These are phyloP conservation scores for Paradendryphiella salina DNA, from an alignment of 2,329 filamentous ascomycete genomes.

Conservation along the genomic window DNA sequence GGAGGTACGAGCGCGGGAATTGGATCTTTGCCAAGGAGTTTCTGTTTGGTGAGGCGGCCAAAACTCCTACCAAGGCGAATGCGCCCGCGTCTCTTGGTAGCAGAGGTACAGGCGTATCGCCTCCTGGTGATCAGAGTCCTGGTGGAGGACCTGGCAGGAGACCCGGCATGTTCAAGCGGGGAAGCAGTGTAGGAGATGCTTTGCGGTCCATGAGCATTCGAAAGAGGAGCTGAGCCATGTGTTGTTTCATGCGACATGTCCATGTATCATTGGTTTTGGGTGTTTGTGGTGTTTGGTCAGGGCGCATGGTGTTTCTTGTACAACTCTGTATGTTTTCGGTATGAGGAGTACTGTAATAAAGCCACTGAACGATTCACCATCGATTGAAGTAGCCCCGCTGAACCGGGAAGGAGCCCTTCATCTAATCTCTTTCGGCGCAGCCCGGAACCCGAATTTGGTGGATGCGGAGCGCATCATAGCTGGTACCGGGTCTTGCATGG, in stretches of 20 bases:
- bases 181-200: conserved; percentile 21
- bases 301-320: not conserved
- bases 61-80: not conserved
- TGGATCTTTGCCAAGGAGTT: conserved; percentile 49
- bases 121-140: conserved; percentile 1
- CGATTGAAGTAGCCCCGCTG: too few relatives aligned
- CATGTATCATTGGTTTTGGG: not conserved
- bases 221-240: conserved; percentile 11
- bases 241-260: too few relatives aligned
- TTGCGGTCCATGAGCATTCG: conserved; percentile 22
- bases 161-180: conserved; percentile 21
- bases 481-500: not conserved
- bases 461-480: not conserved
- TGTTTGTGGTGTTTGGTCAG: not conserved
- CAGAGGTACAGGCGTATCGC: conserved; percentile 5
- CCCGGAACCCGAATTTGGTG: not conserved
- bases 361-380: too few relatives aligned
- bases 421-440: not conserved
- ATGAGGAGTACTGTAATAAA: too few relatives aligned
- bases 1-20: conserved; percentile 48
- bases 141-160: conserved; percentile 10
- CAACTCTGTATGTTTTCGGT: not conserved
- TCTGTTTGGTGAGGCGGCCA: conserved; percentile 31
- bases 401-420: not conserved
- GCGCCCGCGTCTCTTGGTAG: not conserved